A percentile compares a stretch with the other conserved stretches of the same genome.
Conservation (phyloP, 2,329 filamentous ascomycete genomes). For the Nannizziopsis arthrosporioides region DNA sequence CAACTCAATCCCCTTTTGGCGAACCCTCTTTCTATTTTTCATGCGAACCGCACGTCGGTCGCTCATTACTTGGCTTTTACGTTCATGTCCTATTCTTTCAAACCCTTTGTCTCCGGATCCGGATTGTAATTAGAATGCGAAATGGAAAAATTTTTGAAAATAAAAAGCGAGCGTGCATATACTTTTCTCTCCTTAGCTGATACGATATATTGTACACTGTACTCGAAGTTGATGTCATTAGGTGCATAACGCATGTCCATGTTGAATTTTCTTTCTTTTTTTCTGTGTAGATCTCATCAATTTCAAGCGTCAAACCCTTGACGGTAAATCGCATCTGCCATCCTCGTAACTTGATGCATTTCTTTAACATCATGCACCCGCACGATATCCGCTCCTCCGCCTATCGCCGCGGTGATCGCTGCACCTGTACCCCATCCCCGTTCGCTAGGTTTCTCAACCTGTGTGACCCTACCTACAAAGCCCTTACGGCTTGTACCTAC, state of each 20-base stretch:
- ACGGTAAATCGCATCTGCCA: constrained; percentile 65
- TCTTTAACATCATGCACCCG: constrained; percentile 81
- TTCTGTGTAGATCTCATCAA: too few relatives aligned
- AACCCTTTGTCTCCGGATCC: background rate
- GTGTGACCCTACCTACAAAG: constrained; percentile 76
- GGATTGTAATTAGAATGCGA: constrained; percentile 9
- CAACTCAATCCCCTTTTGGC: too few relatives aligned
- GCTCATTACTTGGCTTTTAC: background rate
- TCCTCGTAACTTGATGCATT: constrained; percentile 72
- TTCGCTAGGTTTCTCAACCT: constrained; percentile 56
- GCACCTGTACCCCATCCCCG: constrained; percentile 78
- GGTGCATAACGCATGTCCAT: too few relatives aligned
- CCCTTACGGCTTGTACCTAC: constrained; percentile 79
- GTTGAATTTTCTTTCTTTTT: too few relatives aligned
- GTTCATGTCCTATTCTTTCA: background rate
- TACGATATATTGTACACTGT: too few relatives aligned
- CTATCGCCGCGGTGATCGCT: constrained; percentile 71
- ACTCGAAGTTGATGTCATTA: too few relatives aligned
- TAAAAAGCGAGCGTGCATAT: too few relatives aligned
- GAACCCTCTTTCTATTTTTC: too few relatives aligned
- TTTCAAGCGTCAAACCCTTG: constrained; percentile 8
- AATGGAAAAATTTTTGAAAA: constrained; percentile 5
- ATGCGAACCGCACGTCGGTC: background rate
- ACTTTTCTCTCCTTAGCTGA: too few relatives aligned
- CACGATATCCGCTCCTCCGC: constrained; percentile 81